Base-by-base conservation (phyloP, 2,329 filamentous ascomycete genomes). In the Fusarium pseudoanthophilum region DNA sequence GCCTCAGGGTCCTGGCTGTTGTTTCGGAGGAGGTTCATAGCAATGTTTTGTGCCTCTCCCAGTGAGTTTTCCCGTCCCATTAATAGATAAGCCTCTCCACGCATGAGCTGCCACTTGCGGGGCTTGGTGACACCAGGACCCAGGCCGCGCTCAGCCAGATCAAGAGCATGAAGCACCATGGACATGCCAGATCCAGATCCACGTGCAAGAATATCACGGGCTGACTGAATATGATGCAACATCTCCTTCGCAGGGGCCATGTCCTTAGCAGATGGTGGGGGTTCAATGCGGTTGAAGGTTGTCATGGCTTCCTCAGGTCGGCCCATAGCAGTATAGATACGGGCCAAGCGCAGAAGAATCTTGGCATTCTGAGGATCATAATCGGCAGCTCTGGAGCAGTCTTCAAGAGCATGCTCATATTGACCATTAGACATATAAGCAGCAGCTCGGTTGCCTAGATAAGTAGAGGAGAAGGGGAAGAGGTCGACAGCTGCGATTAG, bases 1-100 rank as follows among this genome's bases (percentile, higher is more conserved):
- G 95, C 96, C 84, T 99, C 96, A 4, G 96, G 95, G 79, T 99
- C 96, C 80, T 95, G 92, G 81, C 87, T 94, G 85, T 98, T 98
- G 79, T 89, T 87, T 60, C 96, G 91, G 71, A 99, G 87, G 76
- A 99, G 84, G 6, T 89, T 90, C 90, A 98, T 97, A 77, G 95
- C 95, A 61, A 98, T 91, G 80, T 95, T 97, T 83, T 97, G 94
- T 10, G 95, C 95, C 82, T 98, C 95, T 39, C 95, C 95, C 13
- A 97, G 86, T 16, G 94, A 92, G 83, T 98, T 98, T 66, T 91
- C 89, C 70, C 93, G 95, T 67, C 93, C 94, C 92, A 98, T 97
- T 85, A 95, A 95, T 69, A 99, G 84, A 79, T 97, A 93, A 15
- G 95, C 95, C 83, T 97, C 94, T 66, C 94, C 95, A 40, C 94